Evolutionary conservation across 192 early-diverging fungal genomes (phyloP).

Genomic region (Oehlia diaphana): DNA sequence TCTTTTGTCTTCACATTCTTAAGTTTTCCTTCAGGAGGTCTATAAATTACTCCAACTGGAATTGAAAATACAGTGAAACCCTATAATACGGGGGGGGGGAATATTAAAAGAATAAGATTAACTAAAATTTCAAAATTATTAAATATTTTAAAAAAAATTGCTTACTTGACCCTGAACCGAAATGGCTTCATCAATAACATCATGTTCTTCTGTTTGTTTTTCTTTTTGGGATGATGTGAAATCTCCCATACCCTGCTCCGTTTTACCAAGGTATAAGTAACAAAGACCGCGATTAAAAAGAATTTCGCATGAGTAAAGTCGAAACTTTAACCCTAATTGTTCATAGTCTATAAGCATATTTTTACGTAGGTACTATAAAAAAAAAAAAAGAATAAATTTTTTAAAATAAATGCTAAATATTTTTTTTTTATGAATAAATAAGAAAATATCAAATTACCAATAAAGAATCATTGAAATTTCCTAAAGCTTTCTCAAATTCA

Average conservation of each 20-base stretch:
- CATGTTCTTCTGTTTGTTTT: constrained; percentile 67
- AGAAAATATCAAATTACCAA: constrained; percentile 51
- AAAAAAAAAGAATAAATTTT: not conserved
- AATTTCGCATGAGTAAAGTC: constrained; percentile 87
- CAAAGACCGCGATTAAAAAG: constrained; percentile 90
- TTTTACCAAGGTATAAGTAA: constrained; percentile 72
- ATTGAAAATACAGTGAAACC: constrained; percentile 79
- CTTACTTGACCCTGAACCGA: constrained; percentile 46
- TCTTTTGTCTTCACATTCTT: constrained; percentile 81
- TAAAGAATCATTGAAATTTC: constrained; percentile 81
- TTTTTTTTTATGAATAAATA: constrained; percentile 2
- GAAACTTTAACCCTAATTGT: constrained; percentile 90
- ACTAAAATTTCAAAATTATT: not conserved
- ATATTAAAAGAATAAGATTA: not conserved
- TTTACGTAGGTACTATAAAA: constrained; percentile 67
- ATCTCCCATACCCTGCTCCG: constrained; percentile 69
- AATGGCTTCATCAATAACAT: constrained; percentile 68
- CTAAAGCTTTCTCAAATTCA: constrained; percentile 67
- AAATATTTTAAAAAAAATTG: not conserved
- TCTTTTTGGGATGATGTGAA: constrained; percentile 66
- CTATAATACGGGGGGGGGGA: constrained; percentile 8
- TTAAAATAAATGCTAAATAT: not conserved
- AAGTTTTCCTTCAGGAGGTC: constrained; percentile 81
- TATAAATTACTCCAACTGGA: constrained; percentile 75
- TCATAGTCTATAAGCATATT: constrained; percentile 93